Evolutionary conservation across 495 filamentous ascomycete genomes (phyloP).

Genomic region (Penicillium diatomitis): DNA sequence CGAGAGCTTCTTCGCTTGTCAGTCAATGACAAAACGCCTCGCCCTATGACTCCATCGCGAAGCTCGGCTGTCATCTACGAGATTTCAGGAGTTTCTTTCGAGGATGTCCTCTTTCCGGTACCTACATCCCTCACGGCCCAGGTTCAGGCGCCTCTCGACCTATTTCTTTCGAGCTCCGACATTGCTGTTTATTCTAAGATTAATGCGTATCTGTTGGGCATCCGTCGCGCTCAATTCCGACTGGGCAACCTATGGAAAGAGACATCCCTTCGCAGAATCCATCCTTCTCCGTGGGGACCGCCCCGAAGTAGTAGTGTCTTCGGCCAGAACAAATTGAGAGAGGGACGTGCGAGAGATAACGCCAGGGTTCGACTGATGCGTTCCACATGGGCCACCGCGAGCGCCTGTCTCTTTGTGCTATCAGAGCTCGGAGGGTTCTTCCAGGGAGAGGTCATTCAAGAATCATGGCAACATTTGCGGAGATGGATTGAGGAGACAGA

Average conservation of each 20-base stretch:
- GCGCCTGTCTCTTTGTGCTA: slow-evolving; percentile 77
- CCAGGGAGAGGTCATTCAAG: slow-evolving; percentile 78
- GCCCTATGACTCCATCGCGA: slow-evolving; percentile 23
- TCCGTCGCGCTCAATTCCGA: slow-evolving; percentile 73
- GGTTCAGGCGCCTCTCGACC: slow-evolving; percentile 71
- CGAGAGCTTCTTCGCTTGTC: slow-evolving; percentile 64
- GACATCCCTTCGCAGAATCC: slow-evolving; percentile 61
- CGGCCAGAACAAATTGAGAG: slow-evolving; percentile 44
- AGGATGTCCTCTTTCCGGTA: slow-evolving; percentile 72
- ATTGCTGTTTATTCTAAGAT: slow-evolving; percentile 70
- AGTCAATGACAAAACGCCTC: slow-evolving; percentile 31
- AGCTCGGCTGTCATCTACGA: slow-evolving; percentile 16
- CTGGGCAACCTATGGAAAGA: slow-evolving; percentile 80
- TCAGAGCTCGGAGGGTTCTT: slow-evolving; percentile 79
- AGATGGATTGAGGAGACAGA: slow-evolving; percentile 44
- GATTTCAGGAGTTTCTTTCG: slow-evolving; percentile 46
- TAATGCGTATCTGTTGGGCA: slow-evolving; percentile 75
- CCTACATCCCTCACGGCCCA: slow-evolving; percentile 62
- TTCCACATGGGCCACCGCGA: slow-evolving; percentile 76
- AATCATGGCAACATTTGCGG: slow-evolving; percentile 57
- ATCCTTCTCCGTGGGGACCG: slow-evolving; percentile 60
- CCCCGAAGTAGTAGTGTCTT: slow-evolving; percentile 50
- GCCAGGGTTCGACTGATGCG: slow-evolving; percentile 55
- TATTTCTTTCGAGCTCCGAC: slow-evolving; percentile 72
- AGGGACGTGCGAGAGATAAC: slow-evolving; percentile 50